phyloP scores from a whole-genome alignment of 352 stramenopile genomes.

The Phytopythium montanum region DNA sequence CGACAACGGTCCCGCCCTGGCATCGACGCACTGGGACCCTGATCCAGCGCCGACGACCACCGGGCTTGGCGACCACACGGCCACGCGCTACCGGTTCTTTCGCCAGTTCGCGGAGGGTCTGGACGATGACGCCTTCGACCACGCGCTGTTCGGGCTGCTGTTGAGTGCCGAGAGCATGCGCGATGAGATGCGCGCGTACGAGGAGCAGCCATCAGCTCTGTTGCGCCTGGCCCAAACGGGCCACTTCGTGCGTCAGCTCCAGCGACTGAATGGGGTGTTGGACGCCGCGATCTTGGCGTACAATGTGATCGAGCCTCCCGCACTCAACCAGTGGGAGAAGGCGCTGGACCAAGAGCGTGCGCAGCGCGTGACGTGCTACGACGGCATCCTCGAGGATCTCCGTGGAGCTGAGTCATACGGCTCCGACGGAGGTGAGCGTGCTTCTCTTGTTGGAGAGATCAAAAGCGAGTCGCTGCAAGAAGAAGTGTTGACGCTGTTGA shows the following conservation, averaged over 20 bases:
- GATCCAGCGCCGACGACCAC: too few relatives aligned
- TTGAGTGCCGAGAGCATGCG: background rate
- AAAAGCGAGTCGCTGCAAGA: background rate
- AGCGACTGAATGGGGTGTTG: background rate
- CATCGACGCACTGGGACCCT: background rate
- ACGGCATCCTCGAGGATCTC: too few relatives aligned
- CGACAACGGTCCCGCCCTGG: background rate
- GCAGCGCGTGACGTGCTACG: too few relatives aligned
- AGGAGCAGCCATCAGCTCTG: background rate
- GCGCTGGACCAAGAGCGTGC: too few relatives aligned
- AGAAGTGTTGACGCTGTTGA: constrained; percentile 1
- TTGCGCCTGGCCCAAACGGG: background rate
- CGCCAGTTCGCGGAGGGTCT: too few relatives aligned
- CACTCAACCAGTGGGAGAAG: too few relatives aligned
- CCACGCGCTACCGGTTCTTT: background rate
- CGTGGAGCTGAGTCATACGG: too few relatives aligned
- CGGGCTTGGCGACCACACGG: background rate
- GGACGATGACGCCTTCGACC: background rate
- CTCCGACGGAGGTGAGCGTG: background rate
- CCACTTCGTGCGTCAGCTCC: background rate
- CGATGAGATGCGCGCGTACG: background rate
- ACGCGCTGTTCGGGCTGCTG: background rate
- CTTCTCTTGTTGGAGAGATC: background rate
- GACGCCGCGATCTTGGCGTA: too few relatives aligned
- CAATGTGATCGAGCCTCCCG: too few relatives aligned